Evolutionary conservation across 2,329 filamentous ascomycete species (phyloP).

Genomic region (Colletotrichum sublineola): DNA sequence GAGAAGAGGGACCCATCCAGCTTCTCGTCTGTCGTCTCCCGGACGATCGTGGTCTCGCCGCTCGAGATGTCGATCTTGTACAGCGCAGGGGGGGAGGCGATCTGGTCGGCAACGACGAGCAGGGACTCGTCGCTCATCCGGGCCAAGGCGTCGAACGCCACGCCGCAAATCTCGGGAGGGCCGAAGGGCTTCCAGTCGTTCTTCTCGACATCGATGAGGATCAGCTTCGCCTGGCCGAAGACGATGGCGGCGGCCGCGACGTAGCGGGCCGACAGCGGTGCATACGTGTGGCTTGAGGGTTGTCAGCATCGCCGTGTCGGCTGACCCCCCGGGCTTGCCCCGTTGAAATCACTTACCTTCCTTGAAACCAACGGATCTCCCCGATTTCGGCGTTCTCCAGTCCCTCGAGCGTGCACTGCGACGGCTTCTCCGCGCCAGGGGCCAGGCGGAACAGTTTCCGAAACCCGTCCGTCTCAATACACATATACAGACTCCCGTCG

Average conservation of each 20-base stretch:
- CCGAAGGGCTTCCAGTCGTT: constrained; percentile 50
- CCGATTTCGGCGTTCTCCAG: constrained; percentile 59
- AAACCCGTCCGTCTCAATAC: constrained; percentile 60
- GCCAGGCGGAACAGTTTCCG: constrained; percentile 61
- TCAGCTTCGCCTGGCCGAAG: constrained; percentile 52
- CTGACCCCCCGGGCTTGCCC: no score
- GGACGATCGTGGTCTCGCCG: constrained; percentile 48
- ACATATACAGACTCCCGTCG: constrained; percentile 63
- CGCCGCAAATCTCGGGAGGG: constrained; percentile 43
- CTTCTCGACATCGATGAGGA: constrained; percentile 55
- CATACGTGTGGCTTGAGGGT: constrained; percentile 54
- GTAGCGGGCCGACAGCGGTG: constrained; percentile 51
- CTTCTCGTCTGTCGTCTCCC: constrained; percentile 51
- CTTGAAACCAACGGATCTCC: constrained; percentile 49
- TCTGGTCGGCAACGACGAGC: constrained; percentile 55
- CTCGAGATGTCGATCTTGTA: constrained; percentile 51
- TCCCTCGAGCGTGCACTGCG: constrained; percentile 52
- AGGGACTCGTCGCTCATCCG: constrained; percentile 53
- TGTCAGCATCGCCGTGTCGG: constrained; percentile 14
- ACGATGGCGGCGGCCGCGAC: constrained; percentile 53
- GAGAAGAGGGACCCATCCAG: constrained; percentile 53
- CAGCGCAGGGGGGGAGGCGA: constrained; percentile 49
- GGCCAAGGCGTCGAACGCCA: constrained; percentile 52
- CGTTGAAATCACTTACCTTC: constrained; percentile 46
- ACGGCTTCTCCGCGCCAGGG: constrained; percentile 46